phyloP scores from a whole-genome alignment of 805 yeast species.

The Ogataea minuta region DNA sequence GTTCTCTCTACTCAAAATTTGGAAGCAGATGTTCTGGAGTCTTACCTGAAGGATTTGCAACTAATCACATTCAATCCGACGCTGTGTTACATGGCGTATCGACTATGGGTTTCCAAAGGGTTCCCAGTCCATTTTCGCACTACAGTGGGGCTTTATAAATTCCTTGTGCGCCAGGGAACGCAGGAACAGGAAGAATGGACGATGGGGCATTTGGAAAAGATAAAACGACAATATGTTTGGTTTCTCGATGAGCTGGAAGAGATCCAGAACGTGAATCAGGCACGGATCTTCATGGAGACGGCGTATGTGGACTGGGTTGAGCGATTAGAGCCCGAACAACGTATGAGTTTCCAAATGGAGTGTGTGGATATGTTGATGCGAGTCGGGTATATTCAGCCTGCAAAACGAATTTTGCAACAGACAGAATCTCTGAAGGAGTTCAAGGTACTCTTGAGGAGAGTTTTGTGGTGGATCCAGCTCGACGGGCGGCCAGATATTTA shows the following conservation, averaged over 20 bases:
- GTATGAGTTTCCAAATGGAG: slow-evolving; percentile 7
- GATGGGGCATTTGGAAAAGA: slow-evolving; percentile 15
- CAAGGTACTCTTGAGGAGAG: slow-evolving; percentile 9
- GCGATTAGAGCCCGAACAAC: slow-evolving; percentile 9
- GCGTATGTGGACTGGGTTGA: slow-evolving; percentile 6
- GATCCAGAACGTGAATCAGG: slow-evolving; percentile 8
- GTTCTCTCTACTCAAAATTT: slow-evolving; percentile 22
- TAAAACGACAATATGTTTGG: slow-evolving; percentile 17
- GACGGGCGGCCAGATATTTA: slow-evolving; percentile 23
- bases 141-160: slow-evolving; percentile 24
- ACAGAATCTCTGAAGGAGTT: slow-evolving; percentile 9
- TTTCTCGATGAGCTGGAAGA: slow-evolving; percentile 16
- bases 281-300: slow-evolving; percentile 3
- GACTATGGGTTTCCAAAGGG: slow-evolving; percentile 26
- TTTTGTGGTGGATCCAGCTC: slow-evolving; percentile 19
- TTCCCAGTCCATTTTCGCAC: slow-evolving; percentile 19
- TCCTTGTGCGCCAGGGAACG: slow-evolving; percentile 20
- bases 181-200: slow-evolving; percentile 26
- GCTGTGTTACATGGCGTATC: slow-evolving; percentile 26
- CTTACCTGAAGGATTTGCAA: slow-evolving; percentile 22
- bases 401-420: slow-evolving; percentile 8
- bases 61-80: slow-evolving; percentile 22
- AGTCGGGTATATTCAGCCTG: slow-evolving; percentile 17
- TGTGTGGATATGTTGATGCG: slow-evolving; percentile 21
- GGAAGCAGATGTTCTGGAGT: slow-evolving; percentile 19